A percentile compares a stretch with the other conserved stretches of the same genome.
phyloP scores from a whole-genome alignment of 2,329 filamentous ascomycete species.

The Periconia digitata region DNA sequence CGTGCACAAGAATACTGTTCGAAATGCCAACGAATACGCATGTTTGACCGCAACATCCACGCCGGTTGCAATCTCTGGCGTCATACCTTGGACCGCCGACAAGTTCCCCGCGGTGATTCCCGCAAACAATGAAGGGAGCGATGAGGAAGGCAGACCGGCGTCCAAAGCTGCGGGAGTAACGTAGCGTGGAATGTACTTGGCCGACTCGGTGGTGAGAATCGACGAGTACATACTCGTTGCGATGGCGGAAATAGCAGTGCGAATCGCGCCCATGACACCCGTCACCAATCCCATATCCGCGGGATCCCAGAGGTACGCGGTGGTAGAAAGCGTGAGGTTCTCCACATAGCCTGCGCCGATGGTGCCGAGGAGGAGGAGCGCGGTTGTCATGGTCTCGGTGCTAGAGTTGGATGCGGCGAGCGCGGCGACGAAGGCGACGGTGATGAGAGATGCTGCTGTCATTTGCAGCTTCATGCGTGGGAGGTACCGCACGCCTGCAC shows the following conservation, averaged over 20 bases:
- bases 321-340: conserved; percentile 41
- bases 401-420: conserved; percentile 13
- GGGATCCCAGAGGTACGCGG: conserved; percentile 50
- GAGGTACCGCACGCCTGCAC: conserved; percentile 24
- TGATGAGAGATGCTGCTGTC: conserved; percentile 16
- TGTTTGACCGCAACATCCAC: conserved; percentile 12
- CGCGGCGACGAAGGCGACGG: conserved; percentile 22
- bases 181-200: conserved; percentile 19
- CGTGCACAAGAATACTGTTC: conserved; percentile 49
- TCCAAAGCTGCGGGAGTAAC: conserved; percentile 22
- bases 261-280: conserved; percentile 50
- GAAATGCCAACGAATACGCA: conserved; percentile 44
- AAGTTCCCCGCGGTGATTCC: conserved; percentile 24
- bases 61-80: conserved; percentile 19
- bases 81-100: conserved; percentile 22
- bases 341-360: conserved; percentile 25
- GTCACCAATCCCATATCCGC: conserved; percentile 52
- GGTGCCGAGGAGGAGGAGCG: conserved; percentile 17
- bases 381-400: conserved; percentile 16
- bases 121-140: conserved; percentile 21
- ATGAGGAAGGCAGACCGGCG: conserved; percentile 22
- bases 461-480: conserved; percentile 25
- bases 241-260: conserved; percentile 36
- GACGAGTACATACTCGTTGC: conserved; percentile 28
- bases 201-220: conserved; percentile 26